phyloP scores from a whole-genome alignment of 768 basidiomycete species.

The Collybia sordida region DNA sequence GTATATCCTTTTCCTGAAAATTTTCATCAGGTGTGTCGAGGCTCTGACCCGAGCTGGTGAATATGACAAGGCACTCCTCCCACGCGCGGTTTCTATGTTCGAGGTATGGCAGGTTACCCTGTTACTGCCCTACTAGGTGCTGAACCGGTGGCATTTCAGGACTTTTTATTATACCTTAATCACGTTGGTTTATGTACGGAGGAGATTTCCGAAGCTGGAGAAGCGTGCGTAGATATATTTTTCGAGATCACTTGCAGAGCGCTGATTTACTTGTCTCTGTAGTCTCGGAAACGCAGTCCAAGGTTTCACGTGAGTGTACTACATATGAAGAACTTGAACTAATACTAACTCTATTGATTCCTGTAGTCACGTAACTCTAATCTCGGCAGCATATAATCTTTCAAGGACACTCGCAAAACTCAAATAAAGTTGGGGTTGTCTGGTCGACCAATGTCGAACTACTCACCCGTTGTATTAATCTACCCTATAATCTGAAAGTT shows the following conservation, averaged over 20 bases:
- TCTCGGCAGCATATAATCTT: constrained; percentile 82
- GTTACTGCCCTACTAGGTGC: background rate
- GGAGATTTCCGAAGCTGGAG: constrained; percentile 83
- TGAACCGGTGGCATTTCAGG: constrained; percentile 32
- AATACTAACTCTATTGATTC: background rate
- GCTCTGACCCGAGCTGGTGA: constrained; percentile 87
- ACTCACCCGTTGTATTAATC: too few relatives aligned
- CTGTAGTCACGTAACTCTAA: constrained; percentile 75
- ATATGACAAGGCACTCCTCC: constrained; percentile 65
- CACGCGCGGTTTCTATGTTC: constrained; percentile 81
- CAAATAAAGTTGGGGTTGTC: background rate
- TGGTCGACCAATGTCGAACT: too few relatives aligned
- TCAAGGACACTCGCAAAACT: constrained; percentile 54
- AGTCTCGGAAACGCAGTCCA: constrained; percentile 88
- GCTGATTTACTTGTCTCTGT: background rate
- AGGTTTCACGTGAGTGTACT: constrained; percentile 74
- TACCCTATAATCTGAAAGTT: too few relatives aligned
- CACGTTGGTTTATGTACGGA: constrained; percentile 87
- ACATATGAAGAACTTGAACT: background rate
- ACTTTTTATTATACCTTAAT: constrained; percentile 80
- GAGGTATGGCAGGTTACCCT: constrained; percentile 54
- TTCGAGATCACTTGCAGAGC: too few relatives aligned
- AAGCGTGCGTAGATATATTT: constrained; percentile 51
- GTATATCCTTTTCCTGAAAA: background rate
- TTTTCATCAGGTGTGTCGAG: constrained; percentile 69